A percentile compares a stretch with the other conserved stretches of the same genome.
phyloP scores from a whole-genome alignment of 106 monocot genomes.

The Dioscorea zingiberensis region DNA sequence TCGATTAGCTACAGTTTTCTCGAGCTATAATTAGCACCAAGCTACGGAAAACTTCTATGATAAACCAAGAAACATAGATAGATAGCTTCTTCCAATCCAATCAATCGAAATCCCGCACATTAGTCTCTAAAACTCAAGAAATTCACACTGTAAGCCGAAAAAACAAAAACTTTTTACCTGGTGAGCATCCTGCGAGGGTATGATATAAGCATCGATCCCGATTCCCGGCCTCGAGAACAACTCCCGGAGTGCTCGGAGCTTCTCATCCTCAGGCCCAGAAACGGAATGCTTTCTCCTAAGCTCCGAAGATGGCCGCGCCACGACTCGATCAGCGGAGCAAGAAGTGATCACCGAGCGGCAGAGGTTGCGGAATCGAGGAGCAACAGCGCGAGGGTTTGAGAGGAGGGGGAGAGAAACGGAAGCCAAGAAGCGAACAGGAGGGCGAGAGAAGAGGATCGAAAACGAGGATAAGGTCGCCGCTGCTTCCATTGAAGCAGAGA shows the following conservation, averaged over 20 bases:
- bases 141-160: background rate
- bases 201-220: constrained; percentile 77
- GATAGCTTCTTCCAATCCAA: no score
- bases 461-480: constrained; percentile 1
- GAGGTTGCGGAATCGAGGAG: background rate
- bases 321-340: constrained; percentile 19
- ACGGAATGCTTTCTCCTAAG: constrained; percentile 7
- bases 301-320: constrained; percentile 45
- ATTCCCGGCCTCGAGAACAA: constrained; percentile 57
- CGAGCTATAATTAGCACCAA: no score
- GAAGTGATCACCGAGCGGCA: background rate
- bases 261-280: constrained; percentile 29
- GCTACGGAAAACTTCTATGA: no score
- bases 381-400: background rate
- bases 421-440: constrained; percentile 12
- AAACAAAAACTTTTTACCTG: constrained; percentile 29
- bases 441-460: constrained; percentile 4
- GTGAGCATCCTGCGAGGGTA: constrained; percentile 90
- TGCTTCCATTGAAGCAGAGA: background rate
- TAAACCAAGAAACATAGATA: no score
- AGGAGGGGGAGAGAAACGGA: background rate
- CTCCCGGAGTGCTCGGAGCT: constrained; percentile 51
- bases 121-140: background rate
- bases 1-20: no score
- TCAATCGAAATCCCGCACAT: no score